Evolutionary conservation across 1,284 basidiomycete species (phyloP), one percentile per base, ranked within the genome.

Genomic region (Pascua guehoae): DNA sequence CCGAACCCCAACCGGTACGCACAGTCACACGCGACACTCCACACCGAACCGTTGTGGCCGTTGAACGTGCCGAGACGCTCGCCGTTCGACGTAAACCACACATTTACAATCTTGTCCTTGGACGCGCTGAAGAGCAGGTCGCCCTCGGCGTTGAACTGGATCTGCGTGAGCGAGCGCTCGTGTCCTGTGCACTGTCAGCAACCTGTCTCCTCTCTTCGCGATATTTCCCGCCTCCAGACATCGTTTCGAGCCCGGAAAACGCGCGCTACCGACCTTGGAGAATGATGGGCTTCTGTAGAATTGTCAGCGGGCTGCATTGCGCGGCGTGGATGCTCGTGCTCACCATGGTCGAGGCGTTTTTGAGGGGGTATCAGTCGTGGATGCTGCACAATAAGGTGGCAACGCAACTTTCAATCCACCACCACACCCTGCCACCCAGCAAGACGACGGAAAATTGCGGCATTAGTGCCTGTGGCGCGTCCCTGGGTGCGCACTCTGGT

Each of bases 31-130:
- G 96, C 94, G 65, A 96, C 85, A 57, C 91, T 93, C 95, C 96
- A 98, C 40, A 99, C 90, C 2, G 90, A 85, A 66, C 95, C 95
- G 73, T 98, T 98, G 79, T 98, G 88, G 46, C 93, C 96, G 55
- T 92, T 87, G 76, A 97, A 98, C 56, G 96, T 98, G 49, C 95
- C 96, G 69, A 98, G 79, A 59, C 96, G 83, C 81, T 98, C 95
- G 64, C 96, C 96, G 72, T 99, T 99, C 72, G 96, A 91, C n/a
- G 94, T 89, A 79, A 86, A 98, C 93, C 94, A 97, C 50, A 91
- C 92, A 73, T 97, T 98, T 78, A 98, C 91, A 68, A 91, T 78
- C 69, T 88, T 85, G 77, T 99, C 95, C 83, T 98, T 98, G 70
- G 92, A 94, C 71, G 88, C 91, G 36, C 93, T 88, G 79, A 98